A percentile compares a stretch with the other conserved stretches of the same genome.
Evolutionary conservation across 2,329 filamentous ascomycete species (phyloP).

Genomic region (Fusarium protoensiforme): DNA sequence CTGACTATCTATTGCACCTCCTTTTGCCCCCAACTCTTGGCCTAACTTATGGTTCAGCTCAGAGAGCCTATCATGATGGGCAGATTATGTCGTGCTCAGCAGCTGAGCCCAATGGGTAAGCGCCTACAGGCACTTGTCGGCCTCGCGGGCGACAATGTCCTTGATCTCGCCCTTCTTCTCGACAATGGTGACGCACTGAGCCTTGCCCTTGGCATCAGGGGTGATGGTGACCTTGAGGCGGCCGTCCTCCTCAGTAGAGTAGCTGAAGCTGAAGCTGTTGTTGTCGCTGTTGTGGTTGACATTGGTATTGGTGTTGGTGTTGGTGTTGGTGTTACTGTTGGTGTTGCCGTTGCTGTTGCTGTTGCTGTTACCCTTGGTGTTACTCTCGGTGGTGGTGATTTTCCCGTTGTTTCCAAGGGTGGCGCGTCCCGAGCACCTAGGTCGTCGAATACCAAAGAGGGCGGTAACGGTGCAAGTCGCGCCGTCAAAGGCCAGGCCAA

Average conservation of each 20-base stretch:
- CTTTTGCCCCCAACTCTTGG: background rate
- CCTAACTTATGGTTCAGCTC: background rate
- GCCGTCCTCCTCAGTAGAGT: background rate
- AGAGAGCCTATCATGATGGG: background rate
- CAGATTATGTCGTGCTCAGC: background rate
- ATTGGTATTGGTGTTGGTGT: background rate
- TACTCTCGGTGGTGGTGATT: background rate
- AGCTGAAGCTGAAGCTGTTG: conserved; percentile 2
- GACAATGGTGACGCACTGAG: background rate
- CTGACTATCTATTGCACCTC: background rate
- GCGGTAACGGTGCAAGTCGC: background rate
- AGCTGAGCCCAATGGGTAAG: background rate
- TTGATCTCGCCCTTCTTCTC: conserved; percentile 1
- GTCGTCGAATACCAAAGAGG: background rate
- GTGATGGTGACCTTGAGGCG: conserved; percentile 2
- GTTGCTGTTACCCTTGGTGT: background rate
- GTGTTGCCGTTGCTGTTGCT: background rate
- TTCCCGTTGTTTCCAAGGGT: background rate
- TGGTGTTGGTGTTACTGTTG: background rate
- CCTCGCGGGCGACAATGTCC: background rate
- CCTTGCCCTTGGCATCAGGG: conserved; percentile 4
- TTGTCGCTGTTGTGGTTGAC: background rate
- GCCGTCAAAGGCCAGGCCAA: background rate
- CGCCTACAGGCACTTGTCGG: conserved; percentile 4
- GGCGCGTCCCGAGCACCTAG: background rate